Conservation (phyloP, 164 flowering plant genomes). For the Houttuynia cordata region DNA sequence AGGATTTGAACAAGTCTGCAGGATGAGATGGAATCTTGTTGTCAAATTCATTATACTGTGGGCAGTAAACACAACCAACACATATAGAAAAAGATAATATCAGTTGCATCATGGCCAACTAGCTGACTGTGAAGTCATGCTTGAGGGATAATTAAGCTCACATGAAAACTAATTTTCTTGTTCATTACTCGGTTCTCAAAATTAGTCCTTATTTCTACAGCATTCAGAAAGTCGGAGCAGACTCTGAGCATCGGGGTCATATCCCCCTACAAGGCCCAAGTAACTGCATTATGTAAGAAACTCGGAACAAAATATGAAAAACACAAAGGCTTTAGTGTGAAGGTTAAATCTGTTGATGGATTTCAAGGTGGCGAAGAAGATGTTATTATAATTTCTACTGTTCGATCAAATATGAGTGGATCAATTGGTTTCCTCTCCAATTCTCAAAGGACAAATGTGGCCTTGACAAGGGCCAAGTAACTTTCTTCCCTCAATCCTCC, state of each 20-base stretch:
- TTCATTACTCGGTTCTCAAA: no score
- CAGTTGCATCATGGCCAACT: no score
- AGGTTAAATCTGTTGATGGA: conserved; percentile 38
- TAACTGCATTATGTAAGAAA: conserved; percentile 23
- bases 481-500: neutral
- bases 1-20: no score
- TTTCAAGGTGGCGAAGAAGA: conserved; percentile 47
- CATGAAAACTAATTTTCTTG: no score
- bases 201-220: conserved; percentile 13
- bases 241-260: conserved; percentile 21
- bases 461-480: conserved; percentile 44
- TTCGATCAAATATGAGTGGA: conserved; percentile 24
- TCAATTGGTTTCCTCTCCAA: conserved; percentile 30
- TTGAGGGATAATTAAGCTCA: no score
- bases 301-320: conserved; percentile 19
- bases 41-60: no score
- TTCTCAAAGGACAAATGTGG: conserved; percentile 31
- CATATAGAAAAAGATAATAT: no score
- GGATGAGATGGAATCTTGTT: no score
- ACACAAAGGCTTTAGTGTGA: conserved; percentile 14
- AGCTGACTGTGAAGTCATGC: no score
- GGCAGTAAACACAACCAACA: no score
- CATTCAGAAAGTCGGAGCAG: conserved; percentile 3
- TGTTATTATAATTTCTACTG: conserved; percentile 31
- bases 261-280: conserved; percentile 35